Base-by-base conservation (phyloP, 1,139 yeast species). In the Protomyces arabidopsidicola region DNA sequence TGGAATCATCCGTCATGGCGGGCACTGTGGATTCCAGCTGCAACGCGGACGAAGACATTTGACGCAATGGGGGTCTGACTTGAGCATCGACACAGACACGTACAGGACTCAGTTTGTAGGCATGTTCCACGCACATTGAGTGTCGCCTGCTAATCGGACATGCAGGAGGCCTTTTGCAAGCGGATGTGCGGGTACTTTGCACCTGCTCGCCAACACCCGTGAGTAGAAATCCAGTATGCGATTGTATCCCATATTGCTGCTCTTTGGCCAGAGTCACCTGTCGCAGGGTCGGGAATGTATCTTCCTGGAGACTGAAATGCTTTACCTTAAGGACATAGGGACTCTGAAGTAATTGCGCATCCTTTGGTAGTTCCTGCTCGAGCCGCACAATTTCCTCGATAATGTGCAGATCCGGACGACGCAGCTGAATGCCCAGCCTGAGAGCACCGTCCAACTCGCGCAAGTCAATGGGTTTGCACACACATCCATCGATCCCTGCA, bases 401-500 rank as follows among this genome's bases (percentile, higher is more conserved):
- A n/a, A 42, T 42, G 1, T 12, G 20, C 9, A 42, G 22, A 42
- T 42, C 48, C 24, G 48, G 48, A 42, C 48, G 48, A 10, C 48
- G 20, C 12, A 18, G 48, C 48, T 18, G 14, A 5, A 42, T 16
- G 12, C 48, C 48, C 12, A 18, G 20, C 24, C 48, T 18, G 14
- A 58, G 16, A 20, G 34, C 52, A 12, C 31, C 48, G 18, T 39
- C 53, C 35, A 58, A 35, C 45, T 51, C 62, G 31, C 62, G 34
- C 31, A 58, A 27, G 39, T 58, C 53, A 12, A 60, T 53, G 2
- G 63, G 63, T 36, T 60, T 60, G 38, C 53, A 34, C 12, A 60
- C 63, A 34, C 63, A 60, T 6, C 50, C 63, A 31, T 60, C 58
- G 57, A 60, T 60, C n/a, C 63, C 63, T 14, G 36, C 58, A 14